These are phyloP conservation scores for Hygrophila difformis DNA, from an alignment of 257 asterid genomes.

Conservation along the genomic window DNA sequence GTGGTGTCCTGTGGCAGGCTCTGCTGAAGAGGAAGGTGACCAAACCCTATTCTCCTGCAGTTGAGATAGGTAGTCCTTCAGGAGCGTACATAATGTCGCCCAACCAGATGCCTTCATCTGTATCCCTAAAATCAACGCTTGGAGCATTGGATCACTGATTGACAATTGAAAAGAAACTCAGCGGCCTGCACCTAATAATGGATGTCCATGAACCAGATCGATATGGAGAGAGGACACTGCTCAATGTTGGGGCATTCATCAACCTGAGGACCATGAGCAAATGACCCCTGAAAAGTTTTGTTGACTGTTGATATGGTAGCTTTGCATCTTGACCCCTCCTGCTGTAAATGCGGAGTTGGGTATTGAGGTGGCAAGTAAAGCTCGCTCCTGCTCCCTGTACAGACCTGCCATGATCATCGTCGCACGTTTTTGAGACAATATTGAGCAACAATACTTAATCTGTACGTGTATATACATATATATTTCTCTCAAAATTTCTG, in stretches of 20 bases:
- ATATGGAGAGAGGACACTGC: neutral
- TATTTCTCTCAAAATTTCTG: too few relatives aligned
- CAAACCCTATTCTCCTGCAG: constrained; percentile 70
- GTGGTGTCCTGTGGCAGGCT: constrained; percentile 49
- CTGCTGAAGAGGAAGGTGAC: constrained; percentile 59
- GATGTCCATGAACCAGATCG: neutral
- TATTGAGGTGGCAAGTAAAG: too few relatives aligned
- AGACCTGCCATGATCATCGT: too few relatives aligned
- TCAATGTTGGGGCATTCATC: neutral
- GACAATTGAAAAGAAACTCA: constrained; percentile 9
- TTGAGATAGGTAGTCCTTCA: constrained; percentile 40
- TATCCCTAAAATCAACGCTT: constrained; percentile 52
- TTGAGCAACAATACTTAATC: too few relatives aligned
- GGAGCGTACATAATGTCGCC: constrained; percentile 53
- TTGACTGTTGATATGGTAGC: too few relatives aligned
- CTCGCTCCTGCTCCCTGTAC: too few relatives aligned
- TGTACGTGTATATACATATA: too few relatives aligned
- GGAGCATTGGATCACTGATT: constrained; percentile 59
- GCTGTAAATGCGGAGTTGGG: too few relatives aligned
- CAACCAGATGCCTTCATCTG: constrained; percentile 61
- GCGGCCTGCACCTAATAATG: neutral
- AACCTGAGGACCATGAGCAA: neutral
- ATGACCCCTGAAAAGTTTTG: neutral
- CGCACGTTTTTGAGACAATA: too few relatives aligned
- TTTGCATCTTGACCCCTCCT: too few relatives aligned